Conservation (phyloP, 2,329 filamentous ascomycete genomes). For the Aspergillus floridensis region DNA sequence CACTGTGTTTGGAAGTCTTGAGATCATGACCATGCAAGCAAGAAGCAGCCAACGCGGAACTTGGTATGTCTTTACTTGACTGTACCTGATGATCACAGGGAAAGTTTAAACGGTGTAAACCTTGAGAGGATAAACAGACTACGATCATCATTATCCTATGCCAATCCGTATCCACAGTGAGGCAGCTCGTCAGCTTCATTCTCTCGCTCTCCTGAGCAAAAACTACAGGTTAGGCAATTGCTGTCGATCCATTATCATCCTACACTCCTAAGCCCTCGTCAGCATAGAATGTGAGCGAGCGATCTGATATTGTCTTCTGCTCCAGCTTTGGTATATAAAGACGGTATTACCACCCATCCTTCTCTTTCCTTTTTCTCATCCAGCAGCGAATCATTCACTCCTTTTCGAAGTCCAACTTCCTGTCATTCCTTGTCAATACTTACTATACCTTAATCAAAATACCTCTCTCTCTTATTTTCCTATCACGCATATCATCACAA, state of each 20-base stretch:
- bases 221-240: neutral
- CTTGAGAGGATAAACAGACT: neutral
- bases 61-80: neutral
- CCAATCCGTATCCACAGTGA: conserved; percentile 8
- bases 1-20: neutral
- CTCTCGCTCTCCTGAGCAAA: neutral
- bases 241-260: conserved; percentile 2
- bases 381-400: conserved; percentile 16
- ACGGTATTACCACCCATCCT: neutral
- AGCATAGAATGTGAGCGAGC: neutral
- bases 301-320: neutral
- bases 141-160: neutral
- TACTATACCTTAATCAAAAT: neutral
- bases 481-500: conserved; percentile 17
- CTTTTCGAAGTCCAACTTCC: conserved; percentile 13
- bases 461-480: conserved; percentile 12
- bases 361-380: conserved; percentile 3
- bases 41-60: neutral
- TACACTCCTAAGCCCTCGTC: neutral
- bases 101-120: neutral
- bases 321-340: conserved; percentile 13
- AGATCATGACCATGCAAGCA: neutral
- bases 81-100: neutral
- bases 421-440: conserved; percentile 21
- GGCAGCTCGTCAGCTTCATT: conserved; percentile 1